phyloP scores from a whole-genome alignment of 768 basidiomycete genomes.

The Calocera cornea region DNA sequence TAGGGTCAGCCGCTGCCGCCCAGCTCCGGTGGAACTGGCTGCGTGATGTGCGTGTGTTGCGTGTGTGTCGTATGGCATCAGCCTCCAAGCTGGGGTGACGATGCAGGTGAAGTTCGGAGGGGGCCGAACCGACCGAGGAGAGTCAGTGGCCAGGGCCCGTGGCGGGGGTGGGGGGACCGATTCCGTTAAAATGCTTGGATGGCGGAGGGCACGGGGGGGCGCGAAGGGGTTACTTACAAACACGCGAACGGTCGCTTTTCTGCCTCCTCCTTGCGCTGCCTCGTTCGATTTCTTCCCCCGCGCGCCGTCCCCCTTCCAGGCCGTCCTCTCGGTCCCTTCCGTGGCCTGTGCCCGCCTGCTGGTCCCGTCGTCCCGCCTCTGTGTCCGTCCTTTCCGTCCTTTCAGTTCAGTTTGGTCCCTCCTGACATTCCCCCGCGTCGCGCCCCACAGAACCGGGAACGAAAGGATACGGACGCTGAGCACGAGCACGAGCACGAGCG shows the following conservation, averaged over 20 bases:
- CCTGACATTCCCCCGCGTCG: conserved; percentile 5
- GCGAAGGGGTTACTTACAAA: background rate
- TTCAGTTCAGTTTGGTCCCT: conserved; percentile 5
- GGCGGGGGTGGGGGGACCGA: background rate
- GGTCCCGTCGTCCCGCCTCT: conserved; percentile 5
- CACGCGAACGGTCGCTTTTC: conserved; percentile 5
- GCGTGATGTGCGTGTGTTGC: background rate
- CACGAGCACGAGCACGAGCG: background rate
- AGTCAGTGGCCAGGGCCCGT: background rate
- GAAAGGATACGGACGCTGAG: background rate
- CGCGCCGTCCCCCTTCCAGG: background rate
- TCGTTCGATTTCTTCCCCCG: background rate
- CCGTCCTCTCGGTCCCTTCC: conserved; percentile 2
- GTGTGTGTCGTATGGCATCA: background rate
- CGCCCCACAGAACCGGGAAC: background rate
- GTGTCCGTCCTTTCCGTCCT: conserved; percentile 5
- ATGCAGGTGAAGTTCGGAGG: background rate
- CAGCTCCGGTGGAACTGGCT: background rate
- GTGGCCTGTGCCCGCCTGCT: background rate
- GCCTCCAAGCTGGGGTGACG: background rate
- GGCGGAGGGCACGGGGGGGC: background rate
- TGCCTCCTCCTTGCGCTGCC: background rate
- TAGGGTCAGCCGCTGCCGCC: background rate
- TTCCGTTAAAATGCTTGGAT: background rate
- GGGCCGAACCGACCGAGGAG: background rate